These are phyloP conservation scores for Talaromyces sp. DNA, from an alignment of 2,329 filamentous ascomycete genomes.

Conservation along the genomic window DNA sequence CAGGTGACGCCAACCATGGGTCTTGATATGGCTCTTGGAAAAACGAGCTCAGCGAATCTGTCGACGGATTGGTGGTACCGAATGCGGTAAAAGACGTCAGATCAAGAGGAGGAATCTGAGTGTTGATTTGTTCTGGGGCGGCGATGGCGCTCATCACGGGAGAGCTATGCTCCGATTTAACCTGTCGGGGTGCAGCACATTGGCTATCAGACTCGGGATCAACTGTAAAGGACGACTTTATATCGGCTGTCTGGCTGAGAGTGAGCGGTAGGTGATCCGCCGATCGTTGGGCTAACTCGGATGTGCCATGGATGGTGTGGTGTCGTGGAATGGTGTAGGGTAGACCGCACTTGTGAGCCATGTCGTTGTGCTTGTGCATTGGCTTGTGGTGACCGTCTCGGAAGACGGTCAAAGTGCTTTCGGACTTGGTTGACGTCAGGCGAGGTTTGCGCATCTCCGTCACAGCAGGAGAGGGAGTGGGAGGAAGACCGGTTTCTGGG, in stretches of 20 bases:
- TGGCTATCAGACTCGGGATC: slow-evolving; percentile 25
- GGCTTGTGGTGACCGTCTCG: slow-evolving; percentile 62
- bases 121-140: slow-evolving; percentile 27
- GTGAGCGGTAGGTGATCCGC: slow-evolving; percentile 47
- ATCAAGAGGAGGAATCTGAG: slow-evolving; percentile 33
- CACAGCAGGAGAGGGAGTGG: slow-evolving; percentile 32
- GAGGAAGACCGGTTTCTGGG: slow-evolving; percentile 41
- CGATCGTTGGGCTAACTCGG: slow-evolving; percentile 45
- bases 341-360: slow-evolving; percentile 56
- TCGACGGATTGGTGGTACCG: slow-evolving; percentile 24
- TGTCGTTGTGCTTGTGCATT: slow-evolving; percentile 59
- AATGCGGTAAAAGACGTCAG: slow-evolving; percentile 33
- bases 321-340: slow-evolving; percentile 58
- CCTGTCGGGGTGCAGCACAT: slow-evolving; percentile 26
- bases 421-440: slow-evolving; percentile 53
- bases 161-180: slow-evolving; percentile 43
- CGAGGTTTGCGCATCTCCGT: slow-evolving; percentile 50
- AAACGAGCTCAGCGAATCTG: slow-evolving; percentile 28
- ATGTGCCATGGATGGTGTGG: slow-evolving; percentile 44
- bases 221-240: slow-evolving; percentile 25
- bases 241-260: slow-evolving; percentile 17
- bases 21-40: slow-evolving; percentile 35
- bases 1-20: slow-evolving; percentile 38
- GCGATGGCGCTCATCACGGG: slow-evolving; percentile 30
- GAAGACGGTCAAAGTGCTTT: slow-evolving; percentile 56